phyloP scores from a whole-genome alignment of 106 monocot genomes.

The Xerophyta viscosa region DNA sequence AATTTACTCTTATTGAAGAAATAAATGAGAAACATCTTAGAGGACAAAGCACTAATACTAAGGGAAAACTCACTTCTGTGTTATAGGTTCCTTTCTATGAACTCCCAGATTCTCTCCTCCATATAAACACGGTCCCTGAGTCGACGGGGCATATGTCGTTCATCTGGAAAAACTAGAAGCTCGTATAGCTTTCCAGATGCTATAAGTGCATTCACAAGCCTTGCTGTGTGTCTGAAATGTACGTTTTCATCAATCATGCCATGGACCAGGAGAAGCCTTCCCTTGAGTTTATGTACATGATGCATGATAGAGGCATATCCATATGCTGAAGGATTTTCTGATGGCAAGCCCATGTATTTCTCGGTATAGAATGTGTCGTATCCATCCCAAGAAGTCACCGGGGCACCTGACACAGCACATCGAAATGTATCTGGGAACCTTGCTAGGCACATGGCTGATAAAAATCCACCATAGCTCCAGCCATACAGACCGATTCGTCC shows the following conservation, averaged over 20 bases:
- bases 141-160: conserved; percentile 90
- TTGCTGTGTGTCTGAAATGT: conserved; percentile 88
- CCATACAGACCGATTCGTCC: conserved; percentile 80
- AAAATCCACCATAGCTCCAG: conserved; percentile 95
- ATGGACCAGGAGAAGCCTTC: conserved; percentile 76
- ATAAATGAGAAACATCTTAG: no score
- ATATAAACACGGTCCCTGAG: conserved; percentile 77
- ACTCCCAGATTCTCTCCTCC: conserved; percentile 97
- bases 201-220: conserved; percentile 74
- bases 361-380: conserved; percentile 98
- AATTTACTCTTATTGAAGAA: no score
- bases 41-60: no score
- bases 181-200: conserved; percentile 75
- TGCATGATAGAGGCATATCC: conserved; percentile 69
- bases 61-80: neutral
- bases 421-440: conserved; percentile 60
- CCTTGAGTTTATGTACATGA: conserved; percentile 53
- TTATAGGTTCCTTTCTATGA: conserved; percentile 76
- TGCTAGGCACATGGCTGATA: conserved; percentile 67
- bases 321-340: conserved; percentile 39
- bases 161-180: conserved; percentile 82
- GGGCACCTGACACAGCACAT: conserved; percentile 82
- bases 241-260: conserved; percentile 98
- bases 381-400: conserved; percentile 87
- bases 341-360: conserved; percentile 88